Base-by-base conservation (phyloP, 805 yeast species). In the Hanseniaspora taiwanica region DNA sequence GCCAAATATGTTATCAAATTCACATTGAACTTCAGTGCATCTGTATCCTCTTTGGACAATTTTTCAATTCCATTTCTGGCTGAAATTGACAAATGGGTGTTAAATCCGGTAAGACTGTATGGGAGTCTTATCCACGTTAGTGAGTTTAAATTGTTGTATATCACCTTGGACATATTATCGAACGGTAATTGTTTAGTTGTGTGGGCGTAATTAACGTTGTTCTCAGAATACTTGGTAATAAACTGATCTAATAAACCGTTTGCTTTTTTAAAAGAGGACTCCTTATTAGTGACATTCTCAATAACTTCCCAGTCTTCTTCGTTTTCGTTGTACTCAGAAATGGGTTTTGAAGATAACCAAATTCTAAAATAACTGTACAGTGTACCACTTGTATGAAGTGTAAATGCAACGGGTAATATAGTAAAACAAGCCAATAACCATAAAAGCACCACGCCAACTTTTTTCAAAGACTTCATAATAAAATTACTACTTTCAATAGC, bases 21-120 rank as follows among this genome's bases (percentile, higher is more conserved):
- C 17, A 42, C 24, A 17, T 37, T 38, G 16, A 42, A 42, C 5
- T 24, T 7, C 6, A 42, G 19, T 2, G 41, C 27, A 14, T 35
- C 21, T 20, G 23, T 20, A 17, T 38, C 38, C 4, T 37, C 4
- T 9, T n/a, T 3, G 14, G 23, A 31, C 1, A 55, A 46, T 2
- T 46, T 64, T 25, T 59, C 54, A 2, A 74, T 60, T 0, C 86
- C 86, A 42, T 77, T 66, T 46, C 97, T 68, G 14, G 89, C 84
- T 14, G 85, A 81, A 40, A 89, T 82, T 3, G 81, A 82, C 44
- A 81, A 94, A 53, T 87, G 97, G 0, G 96, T 77, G 56, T 86
- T 85, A 52, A 80, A 64, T 14, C 79, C 69, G 46, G 76, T 78
- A 36, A 87, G 66, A 48, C 73, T 75, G 2, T 80, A 78, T 0